Evolutionary conservation across 129 eudicot genomes (phyloP), one percentile per base, ranked within the genome.

Genomic region (Centrapalus pauciflorus): DNA sequence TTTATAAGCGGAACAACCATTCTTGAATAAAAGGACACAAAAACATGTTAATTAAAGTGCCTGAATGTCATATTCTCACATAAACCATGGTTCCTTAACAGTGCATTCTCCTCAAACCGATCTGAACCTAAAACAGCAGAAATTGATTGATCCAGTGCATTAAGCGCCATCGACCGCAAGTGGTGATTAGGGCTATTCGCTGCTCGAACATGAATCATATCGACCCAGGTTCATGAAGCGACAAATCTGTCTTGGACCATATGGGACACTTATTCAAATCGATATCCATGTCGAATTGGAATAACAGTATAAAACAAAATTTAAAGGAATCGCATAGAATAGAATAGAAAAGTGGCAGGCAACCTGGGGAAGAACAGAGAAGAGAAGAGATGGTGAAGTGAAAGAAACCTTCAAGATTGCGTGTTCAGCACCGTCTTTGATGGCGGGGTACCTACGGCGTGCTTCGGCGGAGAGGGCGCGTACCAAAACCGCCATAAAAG

Each of bases 401-500:
- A 21, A 72, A 72, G 50, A 11, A 41, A 91, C 99, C 99, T 94
- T 94, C 33, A 94, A 23, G 40, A 94, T 94, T 5, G 99, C 99
- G 73, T 94, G 99, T 20, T 94, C 99, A 41, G 99, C 99, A 64
- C 90, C 99, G 79, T 94, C 99, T 77, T 94, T 94, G 29, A 94
- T 81, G 66, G 99, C 88, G 61, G 99, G 99, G 46, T 94, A 84
- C 49, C 93, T 81, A 68, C 99, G 97, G 66, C 99, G 96, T 66
- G 99, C 96, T 79, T 89, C 97, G 30, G 90, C 81, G 50, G 99
- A 94, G 71, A 94, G 97, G 5, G 97, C 87, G 8, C 99, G 85
- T 64, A 94, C 99, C 73, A 94, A 66, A 56, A 86, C 99, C 66
- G 99, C 88, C 97, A 94, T 86, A 61, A 94, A 80, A 48, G 99